Evolutionary conservation across 202 grass and related monocot genomes (phyloP).

Genomic region (Brachypodium distachyon): DNA sequence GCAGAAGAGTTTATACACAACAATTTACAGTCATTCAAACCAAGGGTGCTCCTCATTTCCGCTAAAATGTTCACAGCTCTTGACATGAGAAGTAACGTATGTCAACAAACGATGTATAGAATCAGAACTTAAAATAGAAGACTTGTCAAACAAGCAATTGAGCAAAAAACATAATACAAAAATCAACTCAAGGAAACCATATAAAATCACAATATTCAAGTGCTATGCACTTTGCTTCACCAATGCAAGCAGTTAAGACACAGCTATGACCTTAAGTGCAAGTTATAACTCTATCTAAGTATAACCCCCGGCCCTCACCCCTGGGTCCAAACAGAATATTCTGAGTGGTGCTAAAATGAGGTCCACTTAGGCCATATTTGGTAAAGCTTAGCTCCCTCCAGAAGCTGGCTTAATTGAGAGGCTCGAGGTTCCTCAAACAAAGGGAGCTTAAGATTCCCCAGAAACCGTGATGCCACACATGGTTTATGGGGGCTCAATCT

Average conservation of each 20-base stretch:
- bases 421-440: neutral
- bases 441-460: neutral
- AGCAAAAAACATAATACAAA: constrained; percentile 23
- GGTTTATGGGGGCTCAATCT: neutral
- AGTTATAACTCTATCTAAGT: neutral
- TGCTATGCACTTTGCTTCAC: neutral
- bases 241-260: neutral
- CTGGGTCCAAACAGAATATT: neutral
- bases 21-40: constrained; percentile 83
- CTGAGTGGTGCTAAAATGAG: neutral
- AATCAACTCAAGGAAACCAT: neutral
- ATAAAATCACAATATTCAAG: neutral
- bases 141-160: neutral
- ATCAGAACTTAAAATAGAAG: constrained; percentile 12
- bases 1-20: constrained; percentile 86
- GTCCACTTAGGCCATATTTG: neutral
- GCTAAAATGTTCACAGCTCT: constrained; percentile 72
- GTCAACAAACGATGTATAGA: constrained; percentile 19
- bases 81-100: constrained; percentile 19
- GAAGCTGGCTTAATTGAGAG: neutral
- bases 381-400: neutral
- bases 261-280: neutral
- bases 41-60: constrained; percentile 84
- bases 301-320: no score
- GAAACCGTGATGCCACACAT: neutral